Conservation (phyloP, 768 basidiomycete species). For the Chalciporus chontae region DNA sequence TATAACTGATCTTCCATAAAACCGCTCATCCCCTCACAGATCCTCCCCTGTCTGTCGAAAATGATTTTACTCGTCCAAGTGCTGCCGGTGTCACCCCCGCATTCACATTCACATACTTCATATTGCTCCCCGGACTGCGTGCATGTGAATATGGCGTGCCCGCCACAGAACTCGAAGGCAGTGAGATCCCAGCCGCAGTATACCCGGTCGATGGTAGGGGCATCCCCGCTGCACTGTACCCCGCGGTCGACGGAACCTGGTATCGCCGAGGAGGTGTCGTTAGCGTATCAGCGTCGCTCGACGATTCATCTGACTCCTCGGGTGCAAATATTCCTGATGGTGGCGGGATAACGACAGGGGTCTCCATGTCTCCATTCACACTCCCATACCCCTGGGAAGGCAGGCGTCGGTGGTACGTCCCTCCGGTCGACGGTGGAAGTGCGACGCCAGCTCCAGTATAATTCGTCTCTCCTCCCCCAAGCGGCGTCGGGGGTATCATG, state of each 20-base stretch:
- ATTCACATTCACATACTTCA: constrained; percentile 12
- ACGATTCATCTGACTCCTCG: constrained; percentile 28
- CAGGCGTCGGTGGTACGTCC: constrained; percentile 23
- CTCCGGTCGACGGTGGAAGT: constrained; percentile 28
- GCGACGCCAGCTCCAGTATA: constrained; percentile 30
- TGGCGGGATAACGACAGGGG: constrained; percentile 28
- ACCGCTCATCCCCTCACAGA: background rate
- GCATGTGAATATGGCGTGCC: constrained; percentile 23
- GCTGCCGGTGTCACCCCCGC: constrained; percentile 24
- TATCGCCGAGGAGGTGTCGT: constrained; percentile 31
- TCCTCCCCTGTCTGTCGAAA: constrained; percentile 15
- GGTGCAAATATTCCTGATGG: constrained; percentile 16
- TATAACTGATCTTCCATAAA: no score
- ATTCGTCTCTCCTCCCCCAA: constrained; percentile 10
- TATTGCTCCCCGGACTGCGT: constrained; percentile 11
- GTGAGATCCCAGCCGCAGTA: constrained; percentile 9
- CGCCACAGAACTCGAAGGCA: constrained; percentile 1
- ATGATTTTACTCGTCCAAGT: constrained; percentile 19
- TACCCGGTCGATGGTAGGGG: constrained; percentile 12
- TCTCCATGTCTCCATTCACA: background rate
- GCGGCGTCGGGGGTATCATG: constrained; percentile 18
- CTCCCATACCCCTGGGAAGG: constrained; percentile 18
- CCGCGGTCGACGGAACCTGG: constrained; percentile 14
- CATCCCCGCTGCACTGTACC: constrained; percentile 15
- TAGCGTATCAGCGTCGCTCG: constrained; percentile 34